Base-by-base conservation (phyloP, 1,284 basidiomycete species). In the Clitocybe nebularis region DNA sequence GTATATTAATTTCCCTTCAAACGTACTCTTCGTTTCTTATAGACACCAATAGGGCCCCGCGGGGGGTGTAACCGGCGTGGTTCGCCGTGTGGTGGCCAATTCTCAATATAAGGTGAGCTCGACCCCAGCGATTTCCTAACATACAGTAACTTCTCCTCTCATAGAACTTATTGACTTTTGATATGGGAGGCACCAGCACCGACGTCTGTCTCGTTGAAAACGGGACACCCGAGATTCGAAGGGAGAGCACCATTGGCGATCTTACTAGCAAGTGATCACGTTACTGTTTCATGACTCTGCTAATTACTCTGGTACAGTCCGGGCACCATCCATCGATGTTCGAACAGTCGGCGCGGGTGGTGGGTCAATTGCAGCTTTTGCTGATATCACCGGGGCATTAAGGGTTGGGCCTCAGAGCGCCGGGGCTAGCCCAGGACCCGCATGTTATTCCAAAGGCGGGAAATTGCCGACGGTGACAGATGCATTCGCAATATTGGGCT, bases 271-370 rank as follows among this genome's bases (percentile, higher is more conserved):
- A 44, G 54, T 28, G 32, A 26, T 8, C 19, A 30, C n/a, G n/a
- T 21, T 20, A 32, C 6, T 14, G 30, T 36, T 37, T 36, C 11
- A 4, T 13, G 6, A 9, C 19, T 30, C 13, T 23, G 20, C n/a
- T 24, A 16, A 33, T n/a, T n/a, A n/a, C 13, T 10, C 10, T 8
- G 11, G 30, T 16, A 46, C 40, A 48, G 56, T 62, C 22, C 48
- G 58, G 22, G 53, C 51, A 5, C 58, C 61, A 6, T 59, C 54
- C 1, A 45, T 61, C 4, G 60, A 63, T 40, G 59, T 63, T 5
- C 53, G 57, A 3, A 59, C 61, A 1, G 60, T 62, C 19, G 61
- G 60, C 8, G 60, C 61, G 5, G 61, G 61, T 4, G 60, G 60
- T 14, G 61, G 61, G 3, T 56, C 52, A 11, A 56, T 61, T 5